phyloP scores from a whole-genome alignment of 805 yeast species.

The Yarrowia sp. region DNA sequence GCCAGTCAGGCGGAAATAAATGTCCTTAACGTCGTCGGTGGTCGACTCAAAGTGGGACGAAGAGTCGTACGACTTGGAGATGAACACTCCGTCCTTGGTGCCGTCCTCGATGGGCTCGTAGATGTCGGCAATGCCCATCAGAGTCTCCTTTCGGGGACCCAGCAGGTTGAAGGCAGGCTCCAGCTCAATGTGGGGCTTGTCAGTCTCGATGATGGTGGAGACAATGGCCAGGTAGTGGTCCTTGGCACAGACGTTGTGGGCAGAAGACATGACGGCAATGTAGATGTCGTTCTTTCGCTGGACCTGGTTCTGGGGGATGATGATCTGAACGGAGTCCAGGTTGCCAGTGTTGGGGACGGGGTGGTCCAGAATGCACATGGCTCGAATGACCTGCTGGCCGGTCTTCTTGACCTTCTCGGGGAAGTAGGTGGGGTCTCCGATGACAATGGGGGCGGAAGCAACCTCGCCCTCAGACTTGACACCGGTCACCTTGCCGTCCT shows the following conservation, averaged over 20 bases:
- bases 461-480: conserved; percentile 90
- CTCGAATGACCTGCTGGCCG: conserved; percentile 78
- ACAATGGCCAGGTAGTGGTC: conserved; percentile 92
- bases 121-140: conserved; percentile 92
- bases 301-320: conserved; percentile 95
- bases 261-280: conserved; percentile 85
- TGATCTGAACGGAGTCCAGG: conserved; percentile 89
- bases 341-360: conserved; percentile 83
- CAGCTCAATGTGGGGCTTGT: conserved; percentile 87
- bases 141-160: conserved; percentile 77
- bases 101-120: conserved; percentile 91
- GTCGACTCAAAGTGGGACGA: conserved; percentile 94
- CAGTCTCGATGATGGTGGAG: conserved; percentile 93
- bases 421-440: conserved; percentile 98
- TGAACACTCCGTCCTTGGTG: conserved; percentile 72
- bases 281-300: conserved; percentile 93
- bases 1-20: conserved; percentile 90
- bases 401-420: conserved; percentile 78
- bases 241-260: conserved; percentile 88
- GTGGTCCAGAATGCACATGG: conserved; percentile 87
- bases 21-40: conserved; percentile 95
- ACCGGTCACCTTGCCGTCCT: conserved; percentile 77
- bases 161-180: conserved; percentile 92
- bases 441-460: conserved; percentile 90
- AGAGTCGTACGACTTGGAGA: conserved; percentile 91